Base-by-base conservation (phyloP, 2,329 filamentous ascomycete species). In the Alternaria alternata region DNA sequence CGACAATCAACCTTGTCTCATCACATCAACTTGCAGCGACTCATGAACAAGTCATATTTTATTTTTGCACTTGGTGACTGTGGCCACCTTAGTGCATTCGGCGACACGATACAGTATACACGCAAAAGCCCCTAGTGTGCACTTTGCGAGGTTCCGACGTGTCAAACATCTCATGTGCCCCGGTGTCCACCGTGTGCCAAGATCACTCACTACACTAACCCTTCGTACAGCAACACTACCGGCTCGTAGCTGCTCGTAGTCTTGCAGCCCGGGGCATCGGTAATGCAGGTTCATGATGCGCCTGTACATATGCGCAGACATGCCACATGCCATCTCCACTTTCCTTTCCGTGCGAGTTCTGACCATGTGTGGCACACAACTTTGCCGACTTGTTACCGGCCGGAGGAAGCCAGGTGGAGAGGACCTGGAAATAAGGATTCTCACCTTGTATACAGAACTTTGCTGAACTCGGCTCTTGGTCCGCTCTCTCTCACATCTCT, bases 391-490 rank as follows among this genome's bases (percentile, higher is more conserved):
- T 38, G 46, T 38, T 38, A 24, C 46, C 46, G 46, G 32, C 12
- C 32, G 32, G 14, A 41, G 18, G 9, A 41, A 49, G 32, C 20
- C 16, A 49, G 20, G 32, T 49, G 20, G 46, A 36, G 30, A 49
- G 46, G 46, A 34, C 22, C 20, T 48, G 30, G 46, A 30, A 49
- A 49, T 16, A 49, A 44, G 42, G 14, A 48, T 48, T 48, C 28
- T 48, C 28, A 36, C 30, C 46, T 48, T 16, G 7, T 36, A 12
- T 24, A 16, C 6, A 24, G 20, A 11, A 49, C 46, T 36, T 18
- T 49, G 46, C 46, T 49, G 7, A 36, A 49, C 46, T 49, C 20
- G 46, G 32, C 9, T 49, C 30, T 24, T 49, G 46, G 46, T 49
- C 46, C 46, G 46, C 20, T 41, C 38, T 11, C 18, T 6, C 18